Evolutionary conservation across 345 rosid species (phyloP).

Genomic region (Nasturtium officinale): DNA sequence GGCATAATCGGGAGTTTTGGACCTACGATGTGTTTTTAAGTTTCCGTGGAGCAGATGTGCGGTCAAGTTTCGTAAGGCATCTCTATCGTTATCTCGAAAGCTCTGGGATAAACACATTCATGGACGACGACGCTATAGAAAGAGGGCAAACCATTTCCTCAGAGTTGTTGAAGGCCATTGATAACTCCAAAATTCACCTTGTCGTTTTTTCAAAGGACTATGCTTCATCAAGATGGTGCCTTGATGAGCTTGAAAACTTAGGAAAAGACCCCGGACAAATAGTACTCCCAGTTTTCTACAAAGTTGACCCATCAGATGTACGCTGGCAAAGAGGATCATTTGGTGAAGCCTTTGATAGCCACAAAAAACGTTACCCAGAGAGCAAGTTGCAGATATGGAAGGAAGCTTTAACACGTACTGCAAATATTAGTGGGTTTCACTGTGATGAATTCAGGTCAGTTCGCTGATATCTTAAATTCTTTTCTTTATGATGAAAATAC

Average conservation of each 20-base stretch:
- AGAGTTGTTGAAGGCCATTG: background rate
- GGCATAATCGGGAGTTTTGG: background rate
- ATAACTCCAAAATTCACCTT: background rate
- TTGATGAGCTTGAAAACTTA: background rate
- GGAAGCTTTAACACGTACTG: conserved; percentile 7
- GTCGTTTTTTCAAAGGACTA: background rate
- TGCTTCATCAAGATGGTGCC: background rate
- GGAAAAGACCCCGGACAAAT: too few species aligned
- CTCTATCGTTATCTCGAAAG: too few species aligned
- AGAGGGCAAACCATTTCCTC: background rate
- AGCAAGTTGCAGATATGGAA: conserved; percentile 5
- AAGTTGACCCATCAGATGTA: background rate
- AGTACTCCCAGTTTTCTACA: too few species aligned
- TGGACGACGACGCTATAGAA: background rate
- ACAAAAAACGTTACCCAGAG: too few species aligned
- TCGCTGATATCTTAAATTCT: background rate
- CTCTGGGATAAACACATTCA: background rate
- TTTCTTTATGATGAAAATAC: too few species aligned
- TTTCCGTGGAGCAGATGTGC: too few species aligned
- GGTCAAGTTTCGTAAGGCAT: too few species aligned
- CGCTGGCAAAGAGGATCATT: background rate
- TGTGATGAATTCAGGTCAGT: background rate
- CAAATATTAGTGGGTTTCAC: background rate
- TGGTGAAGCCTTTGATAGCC: too few species aligned
- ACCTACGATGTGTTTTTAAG: too few species aligned